These are phyloP conservation scores for Berkeleyomyces basicola DNA, from an alignment of 2,329 filamentous ascomycete genomes.

Conservation along the genomic window DNA sequence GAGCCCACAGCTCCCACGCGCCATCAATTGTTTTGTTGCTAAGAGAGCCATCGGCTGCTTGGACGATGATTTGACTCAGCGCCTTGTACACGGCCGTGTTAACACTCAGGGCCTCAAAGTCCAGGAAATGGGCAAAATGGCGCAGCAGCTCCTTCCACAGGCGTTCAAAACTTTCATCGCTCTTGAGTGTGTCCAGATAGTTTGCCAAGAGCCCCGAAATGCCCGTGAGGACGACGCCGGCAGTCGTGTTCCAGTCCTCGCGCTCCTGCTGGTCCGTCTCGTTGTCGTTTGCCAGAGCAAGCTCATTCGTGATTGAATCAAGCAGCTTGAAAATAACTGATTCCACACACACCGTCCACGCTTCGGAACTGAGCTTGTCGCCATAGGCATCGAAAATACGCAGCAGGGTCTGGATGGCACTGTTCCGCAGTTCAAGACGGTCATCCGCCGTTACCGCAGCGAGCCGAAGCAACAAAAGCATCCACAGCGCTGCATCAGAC, in stretches of 20 bases:
- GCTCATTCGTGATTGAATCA: conserved; percentile 35
- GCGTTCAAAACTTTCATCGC: conserved; percentile 47
- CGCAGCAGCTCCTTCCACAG: conserved; percentile 62
- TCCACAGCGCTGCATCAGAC: conserved; percentile 59
- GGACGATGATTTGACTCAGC: conserved; percentile 44
- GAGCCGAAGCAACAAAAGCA: conserved; percentile 55
- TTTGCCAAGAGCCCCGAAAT: conserved; percentile 57
- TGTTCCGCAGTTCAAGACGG: conserved; percentile 62
- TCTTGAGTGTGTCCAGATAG: conserved; percentile 56
- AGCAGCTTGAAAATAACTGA: conserved; percentile 67
- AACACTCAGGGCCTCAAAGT: conserved; percentile 49
- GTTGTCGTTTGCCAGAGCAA: conserved; percentile 7
- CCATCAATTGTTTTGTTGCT: conserved; percentile 38
- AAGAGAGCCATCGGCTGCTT: conserved; percentile 27
- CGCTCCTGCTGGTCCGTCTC: conserved; percentile 25
- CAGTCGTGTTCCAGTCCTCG: conserved; percentile 56
- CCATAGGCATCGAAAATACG: conserved; percentile 87
- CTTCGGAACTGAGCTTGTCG: conserved; percentile 56
- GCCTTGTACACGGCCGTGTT: conserved; percentile 57
- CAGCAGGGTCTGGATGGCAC: conserved; percentile 77
- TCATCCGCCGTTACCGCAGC: conserved; percentile 56
- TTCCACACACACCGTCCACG: conserved; percentile 72
- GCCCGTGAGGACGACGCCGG: conserved; percentile 56
- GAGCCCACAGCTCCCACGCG: conserved; percentile 55
- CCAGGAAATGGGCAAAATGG: conserved; percentile 48